Evolutionary conservation across 805 yeast genomes (phyloP).

Genomic region (Cyberlindnera xishuangbannaensis): DNA sequence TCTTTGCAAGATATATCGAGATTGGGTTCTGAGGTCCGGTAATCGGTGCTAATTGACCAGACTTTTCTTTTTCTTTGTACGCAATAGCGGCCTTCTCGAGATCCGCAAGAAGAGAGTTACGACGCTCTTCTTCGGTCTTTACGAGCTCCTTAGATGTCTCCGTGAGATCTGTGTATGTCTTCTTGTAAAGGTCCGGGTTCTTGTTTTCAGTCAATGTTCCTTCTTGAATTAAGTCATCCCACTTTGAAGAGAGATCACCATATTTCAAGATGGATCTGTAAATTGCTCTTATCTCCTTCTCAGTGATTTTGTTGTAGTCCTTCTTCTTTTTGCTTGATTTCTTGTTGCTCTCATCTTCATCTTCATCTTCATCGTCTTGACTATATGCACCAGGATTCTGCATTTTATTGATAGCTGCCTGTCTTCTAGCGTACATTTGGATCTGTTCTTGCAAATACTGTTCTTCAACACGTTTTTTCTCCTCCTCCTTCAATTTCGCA

Average conservation of each 20-base stretch:
- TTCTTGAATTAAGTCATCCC: conserved; percentile 86
- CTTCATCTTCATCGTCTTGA: conserved; percentile 35
- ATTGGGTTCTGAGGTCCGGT: conserved; percentile 38
- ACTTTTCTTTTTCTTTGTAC: conserved; percentile 40
- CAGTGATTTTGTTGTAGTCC: conserved; percentile 56
- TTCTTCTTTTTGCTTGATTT: conserved; percentile 28
- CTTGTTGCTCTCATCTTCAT: conserved; percentile 31
- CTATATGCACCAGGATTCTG: conserved; percentile 40
- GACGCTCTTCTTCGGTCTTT: conserved; percentile 58
- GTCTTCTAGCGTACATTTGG: conserved; percentile 77
- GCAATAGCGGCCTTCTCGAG: conserved; percentile 56
- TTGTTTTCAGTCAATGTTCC: conserved; percentile 83
- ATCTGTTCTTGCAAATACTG: conserved; percentile 84
- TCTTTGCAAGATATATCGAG: conserved; percentile 53
- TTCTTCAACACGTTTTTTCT: conserved; percentile 80
- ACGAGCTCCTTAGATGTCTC: conserved; percentile 56
- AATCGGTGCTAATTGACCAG: conserved; percentile 25
- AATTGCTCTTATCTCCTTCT: conserved; percentile 79
- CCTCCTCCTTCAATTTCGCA: conserved; percentile 83
- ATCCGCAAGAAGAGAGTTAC: conserved; percentile 47
- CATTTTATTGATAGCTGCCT: conserved; percentile 63
- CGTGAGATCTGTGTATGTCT: conserved; percentile 68
- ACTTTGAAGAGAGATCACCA: conserved; percentile 71
- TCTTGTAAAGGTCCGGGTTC: conserved; percentile 70
- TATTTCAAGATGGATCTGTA: conserved; percentile 75